Conservation (phyloP, 352 stramenopile species). For the Pythium biforme region DNA sequence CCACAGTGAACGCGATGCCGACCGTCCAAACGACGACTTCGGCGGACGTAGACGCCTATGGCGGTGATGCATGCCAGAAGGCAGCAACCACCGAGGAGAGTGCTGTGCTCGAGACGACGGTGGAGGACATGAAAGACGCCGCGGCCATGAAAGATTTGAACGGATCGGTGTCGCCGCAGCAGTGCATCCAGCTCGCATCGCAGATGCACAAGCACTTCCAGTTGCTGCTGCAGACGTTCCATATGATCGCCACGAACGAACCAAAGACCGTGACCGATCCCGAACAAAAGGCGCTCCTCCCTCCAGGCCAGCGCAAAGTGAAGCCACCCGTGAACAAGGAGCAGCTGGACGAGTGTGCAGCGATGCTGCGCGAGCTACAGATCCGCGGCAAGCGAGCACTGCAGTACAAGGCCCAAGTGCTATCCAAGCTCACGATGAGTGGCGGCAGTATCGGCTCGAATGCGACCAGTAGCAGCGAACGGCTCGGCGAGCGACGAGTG, state of each 20-base stretch:
- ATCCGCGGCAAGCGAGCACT: constrained; percentile 59
- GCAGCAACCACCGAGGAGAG: background rate
- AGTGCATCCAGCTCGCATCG: constrained; percentile 80
- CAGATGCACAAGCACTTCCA: constrained; percentile 90
- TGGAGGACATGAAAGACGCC: constrained; percentile 2
- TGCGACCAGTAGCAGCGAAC: constrained; percentile 6
- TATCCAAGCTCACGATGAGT: constrained; percentile 52
- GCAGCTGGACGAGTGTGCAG: constrained; percentile 36
- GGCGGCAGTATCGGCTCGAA: constrained; percentile 1
- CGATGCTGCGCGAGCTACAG: constrained; percentile 72
- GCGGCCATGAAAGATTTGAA: constrained; percentile 25
- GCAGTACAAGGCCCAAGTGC: constrained; percentile 57
- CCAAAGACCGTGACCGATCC: background rate
- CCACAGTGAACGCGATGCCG: background rate
- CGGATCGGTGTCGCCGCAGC: constrained; percentile 51
- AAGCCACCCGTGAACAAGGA: constrained; percentile 9
- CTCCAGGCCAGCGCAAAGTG: background rate
- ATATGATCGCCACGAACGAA: constrained; percentile 36
- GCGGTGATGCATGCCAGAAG: background rate
- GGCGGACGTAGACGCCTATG: background rate
- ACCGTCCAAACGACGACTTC: background rate
- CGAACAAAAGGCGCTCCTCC: background rate
- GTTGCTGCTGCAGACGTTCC: constrained; percentile 71
- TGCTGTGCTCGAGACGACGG: background rate
- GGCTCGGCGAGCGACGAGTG: constrained; percentile 48